Evolutionary conservation across 2,329 filamentous ascomycete genomes (phyloP), one percentile per base, ranked within the genome.

Genomic region (Alternaria viburni): DNA sequence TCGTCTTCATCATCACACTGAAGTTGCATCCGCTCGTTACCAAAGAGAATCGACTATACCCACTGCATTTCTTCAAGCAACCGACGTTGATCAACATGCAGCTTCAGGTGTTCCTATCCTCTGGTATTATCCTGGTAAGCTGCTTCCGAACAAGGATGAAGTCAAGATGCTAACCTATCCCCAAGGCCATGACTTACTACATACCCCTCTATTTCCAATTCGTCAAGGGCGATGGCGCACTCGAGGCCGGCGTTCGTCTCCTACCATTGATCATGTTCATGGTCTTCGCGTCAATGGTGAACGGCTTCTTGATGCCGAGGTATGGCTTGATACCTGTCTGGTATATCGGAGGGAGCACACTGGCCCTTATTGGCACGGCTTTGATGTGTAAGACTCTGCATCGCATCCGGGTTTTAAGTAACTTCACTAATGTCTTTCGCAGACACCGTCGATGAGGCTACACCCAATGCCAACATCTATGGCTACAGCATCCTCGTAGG

Each of bases 1-100:
- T 84, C 36, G 60, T 74, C 6, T 86, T 87, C 61, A 68, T 66
- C 3, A 2, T 84, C 0, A 83, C 86, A 55, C 86, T 88, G 67
- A 41, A 54, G 19, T 81, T 75, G 57, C 62, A 71, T 21, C 65
- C 87, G 13, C 73, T 84, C 28, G 87, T 86, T 0, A 83, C 79
- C 0, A 66, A 69, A 0, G 74, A 79, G 6, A 67, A 79, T 4
- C 81, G 86, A 1, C 70, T 88, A 3, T 86, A 87, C 58, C 87
- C 86, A 0, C 69, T 80, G 0, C 78, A 86, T 8, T 81, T 88
- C 49, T 69, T 86, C 5, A 47, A 36, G 15, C 69, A 41, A 2
- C 25, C 25, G 23, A 51, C 28, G 13, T 59, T 52, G 19, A 26
- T 66, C 61, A 47, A 46, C 19, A 30, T 70, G 12, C 54, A 62